Base-by-base conservation (phyloP, 192 early-diverging fungal species). In the Umbelopsis vinacea region DNA sequence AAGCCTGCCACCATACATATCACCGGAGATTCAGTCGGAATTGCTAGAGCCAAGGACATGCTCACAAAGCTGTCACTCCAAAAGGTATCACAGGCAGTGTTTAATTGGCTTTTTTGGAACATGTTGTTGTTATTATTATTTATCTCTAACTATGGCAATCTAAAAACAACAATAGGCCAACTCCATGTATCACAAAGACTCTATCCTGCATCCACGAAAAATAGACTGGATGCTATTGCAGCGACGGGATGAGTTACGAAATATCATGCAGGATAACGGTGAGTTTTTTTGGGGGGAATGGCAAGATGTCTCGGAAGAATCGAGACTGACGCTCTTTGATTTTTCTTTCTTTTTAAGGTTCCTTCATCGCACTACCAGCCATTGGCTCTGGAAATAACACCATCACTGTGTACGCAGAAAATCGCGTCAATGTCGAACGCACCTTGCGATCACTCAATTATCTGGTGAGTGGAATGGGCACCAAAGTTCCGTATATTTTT, bases 201-300 rank as follows among this genome's bases (percentile, higher is more conserved):
- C 57, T 60, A 78, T 68, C 19, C 82, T 85, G 53, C 73, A 89
- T 9, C 89, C 89, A 4, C 76, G 87, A 2, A 94, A 94, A 69
- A 74, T 94, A 26, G 92, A 94, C 67, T 94, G 91, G 92, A 82
- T 94, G 74, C 66, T 91, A 24, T 57, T 86, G n/a, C 79, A 84
- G 68, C 71, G 84, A 35, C 84, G 82, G 14, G 83, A 86, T 24
- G 74, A 82, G 24, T 55, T 94, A 29, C 71, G 75, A 10, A 82
- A 87, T 35, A 91, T 94, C 52, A 91, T 92, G 89, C 74, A 71
- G 21, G 92, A 94, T 70, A 93, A 94, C 79, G 92, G 85, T 46
- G 81, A 46, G 55, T 46, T 29, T 17, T 10, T 15, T 66, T 70
- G 50, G 22, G 12, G 23, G 40, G n/a, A 22, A 3, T n/a, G n/a